These are phyloP conservation scores for Torulaspora franciscae DNA, from an alignment of 805 yeast species.

Conservation along the genomic window DNA sequence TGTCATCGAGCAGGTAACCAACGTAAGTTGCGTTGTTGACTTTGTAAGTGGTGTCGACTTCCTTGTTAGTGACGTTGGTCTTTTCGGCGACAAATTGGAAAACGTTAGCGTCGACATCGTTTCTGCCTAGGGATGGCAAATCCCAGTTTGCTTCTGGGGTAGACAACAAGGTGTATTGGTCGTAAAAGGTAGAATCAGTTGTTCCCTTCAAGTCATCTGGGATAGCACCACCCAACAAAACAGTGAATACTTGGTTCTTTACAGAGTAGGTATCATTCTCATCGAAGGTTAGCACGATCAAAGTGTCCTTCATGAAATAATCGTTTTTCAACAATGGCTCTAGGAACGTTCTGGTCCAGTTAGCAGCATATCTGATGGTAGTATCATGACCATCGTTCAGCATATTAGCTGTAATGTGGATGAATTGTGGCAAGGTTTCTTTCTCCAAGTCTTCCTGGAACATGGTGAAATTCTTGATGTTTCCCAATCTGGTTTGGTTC, in stretches of 20 bases:
- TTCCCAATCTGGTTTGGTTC: slow-evolving; percentile 37
- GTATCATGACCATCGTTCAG: slow-evolving; percentile 50
- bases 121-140: slow-evolving; percentile 46
- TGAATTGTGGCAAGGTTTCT: slow-evolving; percentile 47
- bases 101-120: slow-evolving; percentile 48
- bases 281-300: slow-evolving; percentile 47
- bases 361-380: slow-evolving; percentile 43
- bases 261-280: slow-evolving; percentile 43
- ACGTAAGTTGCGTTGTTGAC: slow-evolving; percentile 34
- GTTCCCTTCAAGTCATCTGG: slow-evolving; percentile 42
- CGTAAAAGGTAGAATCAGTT: slow-evolving; percentile 45
- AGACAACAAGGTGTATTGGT: slow-evolving; percentile 50
- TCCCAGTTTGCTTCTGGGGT: slow-evolving; percentile 49
- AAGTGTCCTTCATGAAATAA: slow-evolving; percentile 45
- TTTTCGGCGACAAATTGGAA: slow-evolving; percentile 41
- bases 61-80: slow-evolving; percentile 31
- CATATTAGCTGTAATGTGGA: slow-evolving; percentile 51
- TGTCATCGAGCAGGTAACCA: slow-evolving; percentile 34
- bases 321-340: slow-evolving; percentile 42
- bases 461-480: slow-evolving; percentile 46
- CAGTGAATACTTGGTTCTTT: slow-evolving; percentile 43
- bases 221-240: slow-evolving; percentile 46
- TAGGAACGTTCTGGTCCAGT: slow-evolving; percentile 44
- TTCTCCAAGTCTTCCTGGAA: slow-evolving; percentile 40
- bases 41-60: slow-evolving; percentile 35